Conservation (phyloP, 305 asterid genomes). For the Fraxinus floribunda region DNA sequence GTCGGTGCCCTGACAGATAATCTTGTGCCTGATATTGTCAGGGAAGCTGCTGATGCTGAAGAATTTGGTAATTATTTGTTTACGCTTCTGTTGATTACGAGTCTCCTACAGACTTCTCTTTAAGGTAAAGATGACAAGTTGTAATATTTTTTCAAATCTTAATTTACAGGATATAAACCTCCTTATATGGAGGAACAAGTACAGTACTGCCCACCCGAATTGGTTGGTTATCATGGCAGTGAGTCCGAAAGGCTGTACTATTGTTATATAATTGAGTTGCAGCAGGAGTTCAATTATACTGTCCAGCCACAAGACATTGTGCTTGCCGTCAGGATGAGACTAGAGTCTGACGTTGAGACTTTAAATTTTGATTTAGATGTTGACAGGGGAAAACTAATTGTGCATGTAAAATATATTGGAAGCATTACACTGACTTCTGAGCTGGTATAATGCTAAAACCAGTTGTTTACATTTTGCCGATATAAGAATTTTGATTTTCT, state of each 20-base stretch:
- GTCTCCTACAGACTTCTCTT: not conserved
- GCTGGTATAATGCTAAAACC: conserved; percentile 37
- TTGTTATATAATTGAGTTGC: conserved; percentile 54
- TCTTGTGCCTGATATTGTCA: conserved; percentile 73
- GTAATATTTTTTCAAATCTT: conserved; percentile 1
- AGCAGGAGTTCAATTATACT: conserved; percentile 30
- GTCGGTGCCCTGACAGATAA: conserved; percentile 60
- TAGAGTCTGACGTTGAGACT: conserved; percentile 38
- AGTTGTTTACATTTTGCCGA: not conserved
- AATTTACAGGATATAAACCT: conserved; percentile 39
- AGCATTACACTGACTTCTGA: conserved; percentile 29
- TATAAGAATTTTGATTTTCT: conserved; percentile 8
- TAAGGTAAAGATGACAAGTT: not conserved
- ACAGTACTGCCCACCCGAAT: conserved; percentile 55
- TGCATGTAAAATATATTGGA: conserved; percentile 38
- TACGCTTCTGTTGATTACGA: not conserved
- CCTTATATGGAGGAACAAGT: conserved; percentile 35
- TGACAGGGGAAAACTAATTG: conserved; percentile 44
- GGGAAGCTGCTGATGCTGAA: conserved; percentile 50
- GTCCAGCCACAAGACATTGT: conserved; percentile 47
- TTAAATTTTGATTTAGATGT: conserved; percentile 45
- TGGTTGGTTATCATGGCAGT: conserved; percentile 37
- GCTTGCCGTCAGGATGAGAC: conserved; percentile 50
- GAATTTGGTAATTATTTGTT: conserved; percentile 35
- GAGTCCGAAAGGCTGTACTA: conserved; percentile 31